Conservation (phyloP, 192 early-diverging fungal genomes). For the Coemansia sp. region DNA sequence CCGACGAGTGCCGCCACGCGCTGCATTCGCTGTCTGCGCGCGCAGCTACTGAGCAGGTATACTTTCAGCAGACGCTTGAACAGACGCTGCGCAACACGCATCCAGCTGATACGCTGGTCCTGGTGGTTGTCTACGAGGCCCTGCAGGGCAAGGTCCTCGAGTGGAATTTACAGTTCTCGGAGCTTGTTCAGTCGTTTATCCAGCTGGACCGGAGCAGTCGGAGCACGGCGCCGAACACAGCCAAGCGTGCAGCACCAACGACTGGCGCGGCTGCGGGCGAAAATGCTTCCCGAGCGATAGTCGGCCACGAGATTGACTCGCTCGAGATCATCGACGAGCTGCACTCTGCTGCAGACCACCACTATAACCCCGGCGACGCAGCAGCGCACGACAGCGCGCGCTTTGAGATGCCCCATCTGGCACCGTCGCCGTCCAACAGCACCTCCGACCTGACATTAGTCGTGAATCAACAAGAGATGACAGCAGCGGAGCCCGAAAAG, state of each 20-base stretch:
- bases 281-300: neutral
- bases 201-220: conserved; percentile 60
- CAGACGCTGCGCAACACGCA: conserved; percentile 77
- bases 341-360: conserved; percentile 28
- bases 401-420: conserved; percentile 37
- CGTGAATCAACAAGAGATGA: neutral
- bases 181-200: conserved; percentile 76
- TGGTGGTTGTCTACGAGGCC: conserved; percentile 73
- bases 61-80: conserved; percentile 79
- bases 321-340: conserved; percentile 45
- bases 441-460: neutral
- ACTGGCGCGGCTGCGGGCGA: neutral
- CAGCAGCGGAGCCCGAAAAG: neutral
- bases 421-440: conserved; percentile 21
- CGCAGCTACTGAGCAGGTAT: conserved; percentile 73
- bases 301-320: conserved; percentile 27
- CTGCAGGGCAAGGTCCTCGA: conserved; percentile 74
- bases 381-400: conserved; percentile 1
- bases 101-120: conserved; percentile 74
- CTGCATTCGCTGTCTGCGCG: conserved; percentile 68
- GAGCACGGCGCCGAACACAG: neutral
- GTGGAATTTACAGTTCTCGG: conserved; percentile 85
- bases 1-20: conserved; percentile 69
- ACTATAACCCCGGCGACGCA: conserved; percentile 3
- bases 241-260: conserved; percentile 12